Percentiles rank a stretch among this genome's conserved stretches.
phyloP scores from a whole-genome alignment of 2,329 filamentous ascomycete genomes.

The Aspergillus brunneoviolaceus region DNA sequence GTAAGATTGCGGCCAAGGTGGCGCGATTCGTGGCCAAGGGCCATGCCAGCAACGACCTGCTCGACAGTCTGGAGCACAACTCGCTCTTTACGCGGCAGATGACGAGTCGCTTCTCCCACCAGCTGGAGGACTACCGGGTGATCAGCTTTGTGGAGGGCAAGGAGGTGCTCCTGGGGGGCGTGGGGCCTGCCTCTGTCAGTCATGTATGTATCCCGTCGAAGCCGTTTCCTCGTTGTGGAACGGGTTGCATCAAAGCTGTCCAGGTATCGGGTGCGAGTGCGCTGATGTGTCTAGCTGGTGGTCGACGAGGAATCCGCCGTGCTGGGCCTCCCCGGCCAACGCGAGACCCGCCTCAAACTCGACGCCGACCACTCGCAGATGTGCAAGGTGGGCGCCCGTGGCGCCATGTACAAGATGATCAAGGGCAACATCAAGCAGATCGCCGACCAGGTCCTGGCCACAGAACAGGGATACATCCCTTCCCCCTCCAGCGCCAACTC shows the following conservation, averaged over 20 bases:
- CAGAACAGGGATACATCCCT: slow-evolving; percentile 32
- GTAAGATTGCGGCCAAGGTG: slow-evolving; percentile 35
- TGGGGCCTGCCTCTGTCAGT: slow-evolving; percentile 31
- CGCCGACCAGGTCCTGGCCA: slow-evolving; percentile 30
- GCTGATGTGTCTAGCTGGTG: slow-evolving; percentile 28
- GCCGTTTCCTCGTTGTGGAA: no score
- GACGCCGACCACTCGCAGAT: slow-evolving; percentile 39
- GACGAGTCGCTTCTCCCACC: slow-evolving; percentile 34
- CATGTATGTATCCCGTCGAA: slow-evolving; percentile 25
- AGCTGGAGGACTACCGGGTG: slow-evolving; percentile 36
- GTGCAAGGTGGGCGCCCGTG: slow-evolving; percentile 32
- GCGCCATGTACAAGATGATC: slow-evolving; percentile 33
- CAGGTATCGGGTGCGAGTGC: neutral
- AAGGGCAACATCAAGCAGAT: slow-evolving; percentile 36
- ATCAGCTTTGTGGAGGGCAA: slow-evolving; percentile 38
- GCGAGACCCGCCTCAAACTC: slow-evolving; percentile 36
- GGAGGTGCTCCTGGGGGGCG: slow-evolving; percentile 28
- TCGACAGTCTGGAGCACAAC: slow-evolving; percentile 31
- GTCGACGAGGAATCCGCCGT: slow-evolving; percentile 39
- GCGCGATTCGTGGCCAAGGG: slow-evolving; percentile 34
- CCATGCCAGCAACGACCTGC: slow-evolving; percentile 32
- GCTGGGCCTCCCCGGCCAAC: slow-evolving; percentile 33
- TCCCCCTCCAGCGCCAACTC: slow-evolving; percentile 13
- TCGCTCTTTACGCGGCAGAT: slow-evolving; percentile 33
- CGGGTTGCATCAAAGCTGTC: no score